Evolutionary conservation across 2,329 filamentous ascomycete genomes (phyloP), one percentile per base, ranked within the genome.

Genomic region (Pestalotiopsis sp.): DNA sequence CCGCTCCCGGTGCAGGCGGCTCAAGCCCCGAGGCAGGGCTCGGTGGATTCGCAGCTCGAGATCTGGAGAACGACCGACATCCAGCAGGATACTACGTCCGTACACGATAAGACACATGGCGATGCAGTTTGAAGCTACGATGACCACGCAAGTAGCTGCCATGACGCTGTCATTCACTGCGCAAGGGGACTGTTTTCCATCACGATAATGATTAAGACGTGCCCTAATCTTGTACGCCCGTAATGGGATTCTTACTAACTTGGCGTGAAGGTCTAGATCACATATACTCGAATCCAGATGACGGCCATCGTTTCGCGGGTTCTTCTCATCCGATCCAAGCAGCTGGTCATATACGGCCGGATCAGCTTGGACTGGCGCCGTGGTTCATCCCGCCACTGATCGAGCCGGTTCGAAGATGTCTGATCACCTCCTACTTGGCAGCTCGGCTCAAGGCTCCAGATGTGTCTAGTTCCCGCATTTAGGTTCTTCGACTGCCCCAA

Each of bases 51-150:
- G 12, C 23, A 59, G 9, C 57, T 27, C 23, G 27, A 59, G 9
- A 59, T 59, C 57, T 59, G 57, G 57, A 27, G 57, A 13, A 59
- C 57, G 14, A 59, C 57, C 57, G 25, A 59, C 25, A 59, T 59
- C 57, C 57, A 36, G 23, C 57, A 59, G 57, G 57, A 59, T 23
- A 59, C 20, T 23, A 36, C 23, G 23, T 23, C 57, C 11, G 57
- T 17, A 52, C 45, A n/a, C 17, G 17, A 52, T 59, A 23, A 59
- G 57, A 59, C 57, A 59, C 57, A 59, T 59, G 57, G 57, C 27
- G 23, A 27, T 27, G 27, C 57, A 36, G 25, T 59, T 59, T 59
- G 57, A 59, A 36, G 57, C 27, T 20, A 59, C 23, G 23, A 14
- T 36, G 25, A 20, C 23, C 45, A 20, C 17, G 7, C 45, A 52